phyloP scores from a whole-genome alignment of 768 basidiomycete genomes.

The Naganishia vaughanmartiniae region DNA sequence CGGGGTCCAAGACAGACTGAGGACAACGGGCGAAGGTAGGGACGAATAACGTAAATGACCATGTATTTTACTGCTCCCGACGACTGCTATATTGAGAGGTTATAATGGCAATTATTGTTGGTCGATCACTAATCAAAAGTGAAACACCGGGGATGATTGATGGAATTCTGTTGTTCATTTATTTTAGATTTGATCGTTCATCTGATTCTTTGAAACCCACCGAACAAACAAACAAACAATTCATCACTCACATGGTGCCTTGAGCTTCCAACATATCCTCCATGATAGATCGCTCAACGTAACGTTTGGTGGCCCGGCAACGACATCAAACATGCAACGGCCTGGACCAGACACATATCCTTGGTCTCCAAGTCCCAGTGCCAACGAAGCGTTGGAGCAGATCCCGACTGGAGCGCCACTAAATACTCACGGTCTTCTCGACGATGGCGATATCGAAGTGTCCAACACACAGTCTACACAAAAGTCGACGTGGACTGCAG shows the following conservation, averaged over 20 bases:
- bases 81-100: too few relatives aligned
- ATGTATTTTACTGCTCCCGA: too few relatives aligned
- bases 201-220: neutral
- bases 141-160: constrained; percentile 1
- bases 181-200: neutral
- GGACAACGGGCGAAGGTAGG: too few relatives aligned
- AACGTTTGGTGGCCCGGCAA: neutral
- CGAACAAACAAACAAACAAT: too few relatives aligned
- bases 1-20: too few relatives aligned
- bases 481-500: neutral
- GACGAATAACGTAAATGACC: too few relatives aligned
- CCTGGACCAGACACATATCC: neutral
- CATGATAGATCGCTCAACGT: too few relatives aligned
- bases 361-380: neutral
- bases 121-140: neutral
- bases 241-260: too few relatives aligned
- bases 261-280: neutral
- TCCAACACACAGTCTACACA: neutral
- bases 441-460: neutral
- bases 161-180: neutral
- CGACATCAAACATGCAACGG: neutral
- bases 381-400: neutral
- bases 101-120: too few relatives aligned
- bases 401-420: neutral
- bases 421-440: neutral